These are phyloP conservation scores for Vicia sativa DNA, from an alignment of 306 rosid species.

Conservation along the genomic window DNA sequence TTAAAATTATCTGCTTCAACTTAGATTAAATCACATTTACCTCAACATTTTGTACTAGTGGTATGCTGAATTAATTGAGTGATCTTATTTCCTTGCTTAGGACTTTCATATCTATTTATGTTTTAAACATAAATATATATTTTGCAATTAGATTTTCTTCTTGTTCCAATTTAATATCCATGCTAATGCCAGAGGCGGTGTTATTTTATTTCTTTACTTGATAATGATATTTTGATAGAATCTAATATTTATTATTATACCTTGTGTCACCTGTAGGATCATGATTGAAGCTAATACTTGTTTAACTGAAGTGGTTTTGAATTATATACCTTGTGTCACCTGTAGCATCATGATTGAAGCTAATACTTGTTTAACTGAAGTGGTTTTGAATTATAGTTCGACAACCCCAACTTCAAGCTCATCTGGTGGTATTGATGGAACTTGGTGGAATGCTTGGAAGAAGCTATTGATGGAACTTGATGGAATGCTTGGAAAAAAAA, in stretches of 20 bases:
- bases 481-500: background rate
- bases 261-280: background rate
- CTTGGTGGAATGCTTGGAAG: background rate
- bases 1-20: background rate
- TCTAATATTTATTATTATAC: background rate
- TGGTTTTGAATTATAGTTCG: background rate
- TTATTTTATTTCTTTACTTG: background rate
- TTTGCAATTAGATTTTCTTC: background rate
- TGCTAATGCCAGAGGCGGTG: background rate
- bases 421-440: background rate
- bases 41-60: background rate
- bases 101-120: background rate
- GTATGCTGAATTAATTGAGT: background rate
- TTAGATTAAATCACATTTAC: background rate
- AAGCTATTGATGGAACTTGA: background rate
- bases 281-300: background rate
- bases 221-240: background rate
- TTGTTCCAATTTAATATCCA: background rate
- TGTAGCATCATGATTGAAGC: background rate
- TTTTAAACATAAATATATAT: background rate
- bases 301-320: background rate
- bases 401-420: background rate
- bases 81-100: background rate
- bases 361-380: background rate
- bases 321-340: background rate